Evolutionary conservation across 441 rosid species (phyloP), one percentile per base, ranked within the genome.

Genomic region (Francoa sonchifolia): DNA sequence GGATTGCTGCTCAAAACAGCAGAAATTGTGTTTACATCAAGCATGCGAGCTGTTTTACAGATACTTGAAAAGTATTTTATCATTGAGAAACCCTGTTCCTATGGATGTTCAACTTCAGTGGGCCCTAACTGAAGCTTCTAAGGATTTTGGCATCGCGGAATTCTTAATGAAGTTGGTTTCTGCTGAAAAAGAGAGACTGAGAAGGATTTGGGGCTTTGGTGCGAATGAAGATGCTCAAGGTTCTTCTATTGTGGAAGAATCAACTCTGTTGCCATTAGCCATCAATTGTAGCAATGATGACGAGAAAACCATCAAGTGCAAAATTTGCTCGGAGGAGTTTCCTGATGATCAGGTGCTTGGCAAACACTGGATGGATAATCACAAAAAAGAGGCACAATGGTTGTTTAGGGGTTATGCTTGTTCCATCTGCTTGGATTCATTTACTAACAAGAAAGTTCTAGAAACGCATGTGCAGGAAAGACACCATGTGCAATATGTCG

Each of bases 1-100:
- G 33, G 67, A 65, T 9, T 92, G 95, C 47, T 46, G 59, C 49
- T 77, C 82, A 2, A 65, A 65, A 20, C 58, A 71, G 67, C 79
- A 79, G 45, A 92, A 84, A 36, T 45, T 79, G 70, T 67, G 63
- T 49, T 66, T 87, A 36, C 96, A 92, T 65, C 74, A 71, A 70
- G 97, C 99, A 16, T 92, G 99, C 55, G 99, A 92, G 57, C 73
- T 92, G 33, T 92, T 87, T 65, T 81, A 75, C 77, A 79, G 83
- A 74, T 77, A 87, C 59, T 82, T 87, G 50, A 87, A 82, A 63
- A 92, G 96, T 59, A 71, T 92, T 50, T 63, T 83, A 28, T 87
- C 95, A 14, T 57, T 81, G 15, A 76, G 93, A 71, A 92, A 92
- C 66, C 77, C 92, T 1, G 94, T 81, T 54, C 94, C 95, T n/a